A percentile compares a stretch with the other conserved stretches of the same genome.
Conservation (phyloP, 345 rosid genomes). For the Brassica carinata region DNA sequence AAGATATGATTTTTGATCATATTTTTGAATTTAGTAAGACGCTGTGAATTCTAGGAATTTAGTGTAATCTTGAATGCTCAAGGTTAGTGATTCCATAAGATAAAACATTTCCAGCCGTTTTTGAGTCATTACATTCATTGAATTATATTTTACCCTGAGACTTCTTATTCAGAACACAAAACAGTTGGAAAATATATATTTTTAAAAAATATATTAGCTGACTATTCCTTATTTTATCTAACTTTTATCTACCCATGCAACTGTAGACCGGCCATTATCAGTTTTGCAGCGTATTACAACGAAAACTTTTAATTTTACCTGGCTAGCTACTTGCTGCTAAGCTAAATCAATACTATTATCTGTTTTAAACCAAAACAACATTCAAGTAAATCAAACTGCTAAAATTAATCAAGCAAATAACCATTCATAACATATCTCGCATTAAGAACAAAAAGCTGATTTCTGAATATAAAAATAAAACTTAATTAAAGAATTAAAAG, state of each 20-base stretch:
- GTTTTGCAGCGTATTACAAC: neutral
- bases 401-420: neutral
- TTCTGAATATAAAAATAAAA: neutral
- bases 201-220: neutral
- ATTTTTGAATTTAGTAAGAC: slow-evolving; percentile 9
- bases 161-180: neutral
- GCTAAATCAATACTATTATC: neutral
- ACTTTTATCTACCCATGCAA: neutral
- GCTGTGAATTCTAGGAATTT: slow-evolving; percentile 17
- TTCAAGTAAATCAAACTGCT: neutral
- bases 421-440: neutral
- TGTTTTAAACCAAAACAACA: neutral
- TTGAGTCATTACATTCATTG: neutral
- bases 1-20: slow-evolving; percentile 30
- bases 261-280: neutral
- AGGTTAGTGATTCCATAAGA: slow-evolving; percentile 4
- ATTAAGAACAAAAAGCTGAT: neutral
- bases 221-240: neutral
- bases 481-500: neutral
- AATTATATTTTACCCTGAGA: neutral
- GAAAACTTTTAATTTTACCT: neutral
- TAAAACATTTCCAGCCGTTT: neutral
- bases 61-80: slow-evolving; percentile 1
- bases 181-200: neutral
- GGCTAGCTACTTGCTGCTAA: neutral